Percentiles rank a stretch among this genome's conserved stretches.
These are phyloP conservation scores for Aureobasidium sp. DNA, from an alignment of 2,329 filamentous ascomycete genomes.

Conservation along the genomic window DNA sequence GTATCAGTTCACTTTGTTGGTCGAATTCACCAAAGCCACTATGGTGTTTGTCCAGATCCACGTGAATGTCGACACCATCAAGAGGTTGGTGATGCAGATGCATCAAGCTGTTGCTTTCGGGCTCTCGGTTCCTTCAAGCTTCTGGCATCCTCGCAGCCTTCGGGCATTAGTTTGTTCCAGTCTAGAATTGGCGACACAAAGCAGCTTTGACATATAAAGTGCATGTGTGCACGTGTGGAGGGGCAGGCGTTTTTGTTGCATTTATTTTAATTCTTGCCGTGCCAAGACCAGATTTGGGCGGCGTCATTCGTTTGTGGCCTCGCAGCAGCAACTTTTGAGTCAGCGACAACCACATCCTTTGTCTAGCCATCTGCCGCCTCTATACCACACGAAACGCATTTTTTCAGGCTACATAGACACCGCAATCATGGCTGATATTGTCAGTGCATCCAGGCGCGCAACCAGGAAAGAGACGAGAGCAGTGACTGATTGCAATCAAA, in stretches of 20 bases:
- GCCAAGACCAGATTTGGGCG: constrained; percentile 4
- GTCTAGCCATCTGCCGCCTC: not conserved
- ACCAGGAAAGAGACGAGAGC: not conserved
- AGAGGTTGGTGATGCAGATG: not conserved
- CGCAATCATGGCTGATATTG: constrained; percentile 48
- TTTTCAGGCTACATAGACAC: constrained; percentile 11
- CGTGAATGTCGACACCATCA: not conserved
- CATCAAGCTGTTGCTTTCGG: not conserved
- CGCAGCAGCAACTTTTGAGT: constrained; percentile 13
- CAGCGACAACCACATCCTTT: not conserved
- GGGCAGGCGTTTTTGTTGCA: not conserved
- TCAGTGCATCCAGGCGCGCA: constrained; percentile 20
- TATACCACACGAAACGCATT: not conserved
- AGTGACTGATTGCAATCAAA: constrained; percentile 14
- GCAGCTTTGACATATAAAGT: not conserved
- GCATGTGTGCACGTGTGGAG: not conserved
- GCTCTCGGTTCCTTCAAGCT: not conserved
- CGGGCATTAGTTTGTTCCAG: not conserved
- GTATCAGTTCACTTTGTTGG: not conserved
- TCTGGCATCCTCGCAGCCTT: not conserved
- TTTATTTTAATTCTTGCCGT: not conserved
- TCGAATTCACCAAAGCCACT: not conserved
- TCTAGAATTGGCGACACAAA: not conserved
- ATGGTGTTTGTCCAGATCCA: not conserved
- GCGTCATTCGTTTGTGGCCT: constrained; percentile 10